Evolutionary conservation across 148 eudicot species (phyloP), one percentile per base, ranked within the genome.

Genomic region (Rhododendron mucronatum): DNA sequence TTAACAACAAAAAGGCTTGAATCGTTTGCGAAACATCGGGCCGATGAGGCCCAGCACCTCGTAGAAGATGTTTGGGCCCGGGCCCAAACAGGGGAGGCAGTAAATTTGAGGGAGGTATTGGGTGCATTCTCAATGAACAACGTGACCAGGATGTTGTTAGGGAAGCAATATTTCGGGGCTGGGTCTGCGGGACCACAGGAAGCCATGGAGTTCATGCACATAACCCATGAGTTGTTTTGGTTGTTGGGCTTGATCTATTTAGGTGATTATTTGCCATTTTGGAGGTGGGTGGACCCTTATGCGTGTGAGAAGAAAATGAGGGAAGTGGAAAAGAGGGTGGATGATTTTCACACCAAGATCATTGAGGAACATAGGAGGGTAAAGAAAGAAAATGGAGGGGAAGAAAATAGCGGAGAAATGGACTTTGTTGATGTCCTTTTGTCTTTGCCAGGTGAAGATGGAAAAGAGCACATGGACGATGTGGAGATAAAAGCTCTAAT

Each of bases 81-180:
- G 85, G 90, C 95, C 71, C 88, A 81, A 82, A 83, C 26, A 0
- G 92, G 91, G 1, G 88, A 88, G 76, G 83, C 86, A 0, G 89
- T 97, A 18, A 94, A 95, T 82, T 87, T 95, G 85, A 93, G 98
- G 82, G 95, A 94, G 80, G 98, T 97, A 5, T 83, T 97, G 84
- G 98, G 98, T 55, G 96, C 93, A 33, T 97, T 97, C 86, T 95
- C 99, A 1, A 95, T 97, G 99, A 97, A 97, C 83, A 97, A 95
- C 85, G 98, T 97, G 82, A 97, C 99, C 0, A 93, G 99, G 61
- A 97, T 97, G 98, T 89, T 97, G 91, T 61, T 97, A 74, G 99
- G 99, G 7, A 97, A 95, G 35, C 98, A 97, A 53, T 97, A 93
- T 81, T 97, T 97, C 86, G 99, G 99, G 88, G 91, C 90, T 0